These are phyloP conservation scores for Eruca vesicaria DNA, from an alignment of 441 rosid species.

Conservation along the genomic window DNA sequence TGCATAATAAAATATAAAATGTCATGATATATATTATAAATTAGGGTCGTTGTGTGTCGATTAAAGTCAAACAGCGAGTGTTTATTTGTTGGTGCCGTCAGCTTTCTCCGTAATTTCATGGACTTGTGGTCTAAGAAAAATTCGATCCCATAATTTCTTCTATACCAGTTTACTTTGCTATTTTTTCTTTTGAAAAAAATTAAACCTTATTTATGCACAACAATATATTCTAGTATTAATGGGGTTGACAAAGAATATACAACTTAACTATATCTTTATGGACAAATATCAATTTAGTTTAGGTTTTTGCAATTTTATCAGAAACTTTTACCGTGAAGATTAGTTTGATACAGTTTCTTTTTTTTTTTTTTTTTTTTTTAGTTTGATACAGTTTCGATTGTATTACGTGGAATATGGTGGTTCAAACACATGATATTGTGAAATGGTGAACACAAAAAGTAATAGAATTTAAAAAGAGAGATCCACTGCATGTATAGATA, in stretches of 20 bases:
- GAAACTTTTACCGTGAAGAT: not conserved
- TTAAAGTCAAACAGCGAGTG: not conserved
- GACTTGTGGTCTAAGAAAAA: conserved; percentile 3
- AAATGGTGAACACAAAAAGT: not conserved
- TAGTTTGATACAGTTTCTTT: not conserved
- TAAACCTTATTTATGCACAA: not conserved
- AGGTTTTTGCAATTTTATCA: not conserved
- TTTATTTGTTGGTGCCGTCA: conserved; percentile 12
- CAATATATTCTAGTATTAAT: not conserved
- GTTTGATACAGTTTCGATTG: not conserved
- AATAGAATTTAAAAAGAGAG: not conserved
- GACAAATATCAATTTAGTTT: not conserved
- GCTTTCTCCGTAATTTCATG: conserved; percentile 21
- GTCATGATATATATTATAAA: not conserved
- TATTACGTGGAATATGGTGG: conserved; percentile 9
- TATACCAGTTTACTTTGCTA: not conserved
- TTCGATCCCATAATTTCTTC: not conserved
- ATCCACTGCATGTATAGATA: conserved; percentile 13
- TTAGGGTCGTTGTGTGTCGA: not conserved
- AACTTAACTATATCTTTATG: not conserved
- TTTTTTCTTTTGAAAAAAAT: too few species aligned
- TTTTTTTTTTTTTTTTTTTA: too few species aligned
- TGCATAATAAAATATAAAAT: not conserved
- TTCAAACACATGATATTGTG: not conserved
- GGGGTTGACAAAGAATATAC: not conserved